phyloP scores from a whole-genome alignment of 108 stramenopile genomes.

The Nitzschia sp. region DNA sequence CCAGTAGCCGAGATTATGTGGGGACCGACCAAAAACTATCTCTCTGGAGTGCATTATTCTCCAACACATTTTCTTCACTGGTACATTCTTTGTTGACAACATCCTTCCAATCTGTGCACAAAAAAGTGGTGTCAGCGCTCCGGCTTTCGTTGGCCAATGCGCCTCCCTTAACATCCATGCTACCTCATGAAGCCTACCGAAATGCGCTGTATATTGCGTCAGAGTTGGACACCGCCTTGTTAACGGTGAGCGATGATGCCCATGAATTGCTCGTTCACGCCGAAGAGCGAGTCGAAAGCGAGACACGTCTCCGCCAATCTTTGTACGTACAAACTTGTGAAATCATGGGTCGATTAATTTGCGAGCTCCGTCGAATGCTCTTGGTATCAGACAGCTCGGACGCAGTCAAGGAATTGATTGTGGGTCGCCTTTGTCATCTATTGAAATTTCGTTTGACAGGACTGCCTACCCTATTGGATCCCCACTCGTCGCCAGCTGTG shows the following conservation, averaged over 20 bases:
- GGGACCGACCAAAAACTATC: slow-evolving; percentile 56
- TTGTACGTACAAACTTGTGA: slow-evolving; percentile 91
- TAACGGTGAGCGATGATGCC: slow-evolving; percentile 84
- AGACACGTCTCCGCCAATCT: slow-evolving; percentile 75
- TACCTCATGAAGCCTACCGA: slow-evolving; percentile 88
- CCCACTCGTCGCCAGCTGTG: slow-evolving; percentile 73
- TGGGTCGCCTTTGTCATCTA: slow-evolving; percentile 82
- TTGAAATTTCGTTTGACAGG: slow-evolving; percentile 82
- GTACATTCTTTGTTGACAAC: slow-evolving; percentile 83
- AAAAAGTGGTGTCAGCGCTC: slow-evolving; percentile 70
- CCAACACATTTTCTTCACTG: slow-evolving; percentile 81
- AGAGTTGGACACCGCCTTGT: slow-evolving; percentile 66
- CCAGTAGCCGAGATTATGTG: background rate
- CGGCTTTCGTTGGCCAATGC: slow-evolving; percentile 78
- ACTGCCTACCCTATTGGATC: slow-evolving; percentile 75
- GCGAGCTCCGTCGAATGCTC: slow-evolving; percentile 81
- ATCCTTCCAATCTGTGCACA: slow-evolving; percentile 84
- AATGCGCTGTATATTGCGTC: slow-evolving; percentile 83
- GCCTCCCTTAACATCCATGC: slow-evolving; percentile 65
- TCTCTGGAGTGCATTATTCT: slow-evolving; percentile 83
- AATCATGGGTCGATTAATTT: slow-evolving; percentile 85
- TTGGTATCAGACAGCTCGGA: slow-evolving; percentile 44
- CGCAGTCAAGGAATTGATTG: slow-evolving; percentile 74
- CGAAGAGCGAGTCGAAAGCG: slow-evolving; percentile 87
- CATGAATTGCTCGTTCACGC: slow-evolving; percentile 89